Percentiles rank a stretch among this genome's conserved stretches.
Conservation (phyloP, 257 asterid species). For the Solanum clarkiae region DNA sequence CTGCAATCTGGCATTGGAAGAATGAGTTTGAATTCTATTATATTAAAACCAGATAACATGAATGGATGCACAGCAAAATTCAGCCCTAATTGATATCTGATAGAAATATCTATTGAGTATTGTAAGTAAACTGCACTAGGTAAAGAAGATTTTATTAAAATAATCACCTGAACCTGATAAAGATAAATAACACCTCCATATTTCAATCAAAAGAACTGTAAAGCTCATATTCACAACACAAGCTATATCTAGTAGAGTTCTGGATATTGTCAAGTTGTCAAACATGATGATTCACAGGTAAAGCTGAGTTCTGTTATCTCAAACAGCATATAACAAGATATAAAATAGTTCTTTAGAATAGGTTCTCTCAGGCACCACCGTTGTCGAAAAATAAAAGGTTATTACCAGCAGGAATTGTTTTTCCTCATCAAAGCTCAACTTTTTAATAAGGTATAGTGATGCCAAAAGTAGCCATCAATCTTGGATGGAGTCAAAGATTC, state of each 20-base stretch:
- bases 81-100: background rate
- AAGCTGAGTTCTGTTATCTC: background rate
- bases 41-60: background rate
- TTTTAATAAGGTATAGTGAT: background rate
- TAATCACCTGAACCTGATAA: background rate
- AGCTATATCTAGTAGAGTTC: background rate
- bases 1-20: conserved; percentile 59
- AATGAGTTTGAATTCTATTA: background rate
- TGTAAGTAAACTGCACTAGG: background rate
- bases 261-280: background rate
- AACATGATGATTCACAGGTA: background rate
- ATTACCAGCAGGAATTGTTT: background rate
- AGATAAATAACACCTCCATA: background rate
- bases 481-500: too few relatives aligned
- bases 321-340: background rate
- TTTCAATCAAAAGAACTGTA: background rate
- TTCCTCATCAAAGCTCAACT: background rate
- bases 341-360: background rate
- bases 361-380: background rate
- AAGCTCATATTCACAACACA: background rate
- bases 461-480: background rate
- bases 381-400: background rate
- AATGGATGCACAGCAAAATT: background rate
- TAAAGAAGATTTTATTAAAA: background rate
- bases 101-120: background rate